Percentiles rank a stretch among this genome's conserved stretches.
Evolutionary conservation across 2,329 filamentous ascomycete genomes (phyloP).

Genomic region (Aspergillus pseudoterreus): DNA sequence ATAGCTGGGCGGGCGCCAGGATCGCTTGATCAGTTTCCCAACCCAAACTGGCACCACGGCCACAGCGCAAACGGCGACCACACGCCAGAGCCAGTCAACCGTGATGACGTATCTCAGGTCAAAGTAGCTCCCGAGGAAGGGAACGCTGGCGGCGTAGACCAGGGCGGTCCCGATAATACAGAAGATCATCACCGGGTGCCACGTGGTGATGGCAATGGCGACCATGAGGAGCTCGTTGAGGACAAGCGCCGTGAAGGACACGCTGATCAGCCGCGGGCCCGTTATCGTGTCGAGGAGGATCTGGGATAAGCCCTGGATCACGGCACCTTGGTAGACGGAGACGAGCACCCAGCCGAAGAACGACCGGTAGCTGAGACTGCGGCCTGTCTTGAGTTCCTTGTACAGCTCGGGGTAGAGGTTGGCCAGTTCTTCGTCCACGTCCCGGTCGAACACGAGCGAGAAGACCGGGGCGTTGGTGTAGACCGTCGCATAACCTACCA

Average conservation of each 20-base stretch:
- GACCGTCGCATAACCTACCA: slow-evolving; percentile 93
- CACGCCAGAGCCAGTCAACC: slow-evolving; percentile 83
- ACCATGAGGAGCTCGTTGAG: slow-evolving; percentile 98
- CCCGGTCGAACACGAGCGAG: slow-evolving; percentile 87
- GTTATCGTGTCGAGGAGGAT: slow-evolving; percentile 73
- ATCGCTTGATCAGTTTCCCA: slow-evolving; percentile 78
- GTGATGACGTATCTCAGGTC: slow-evolving; percentile 76
- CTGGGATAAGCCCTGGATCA: slow-evolving; percentile 93
- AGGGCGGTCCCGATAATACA: slow-evolving; percentile 77
- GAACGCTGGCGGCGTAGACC: slow-evolving; percentile 76
- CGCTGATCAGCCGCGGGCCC: slow-evolving; percentile 71
- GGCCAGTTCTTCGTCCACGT: slow-evolving; percentile 89
- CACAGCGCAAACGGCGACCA: slow-evolving; percentile 73
- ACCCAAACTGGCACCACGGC: slow-evolving; percentile 83
- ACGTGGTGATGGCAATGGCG: slow-evolving; percentile 91
- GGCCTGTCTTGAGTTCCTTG: slow-evolving; percentile 89
- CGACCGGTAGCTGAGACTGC: slow-evolving; percentile 82
- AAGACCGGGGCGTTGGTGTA: slow-evolving; percentile 94
- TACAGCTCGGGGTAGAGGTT: slow-evolving; percentile 97
- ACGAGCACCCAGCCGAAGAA: slow-evolving; percentile 98
- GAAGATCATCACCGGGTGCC: slow-evolving; percentile 89
- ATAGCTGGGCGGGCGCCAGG: slow-evolving; percentile 88
- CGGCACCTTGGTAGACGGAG: slow-evolving; percentile 88
- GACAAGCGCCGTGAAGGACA: slow-evolving; percentile 87
- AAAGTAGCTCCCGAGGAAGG: slow-evolving; percentile 86